A percentile compares a stretch with the other conserved stretches of the same genome.
Conservation (phyloP, 2,329 filamentous ascomycete species). For the Aspergillus brunneoviolaceus region DNA sequence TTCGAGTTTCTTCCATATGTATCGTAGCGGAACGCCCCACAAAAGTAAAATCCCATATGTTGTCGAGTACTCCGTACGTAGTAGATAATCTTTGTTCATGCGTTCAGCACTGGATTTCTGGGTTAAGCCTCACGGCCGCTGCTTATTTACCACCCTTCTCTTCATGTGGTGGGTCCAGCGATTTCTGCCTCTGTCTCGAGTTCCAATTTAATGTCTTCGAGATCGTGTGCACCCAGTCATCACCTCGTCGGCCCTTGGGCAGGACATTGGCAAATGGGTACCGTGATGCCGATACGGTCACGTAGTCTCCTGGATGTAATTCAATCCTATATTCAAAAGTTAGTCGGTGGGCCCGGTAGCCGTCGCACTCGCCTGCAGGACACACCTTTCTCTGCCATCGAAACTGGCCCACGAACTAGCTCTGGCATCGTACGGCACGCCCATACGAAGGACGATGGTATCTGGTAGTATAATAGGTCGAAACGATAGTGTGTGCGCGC, state of each 20-base stretch:
- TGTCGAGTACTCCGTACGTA: neutral
- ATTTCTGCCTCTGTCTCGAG: constrained; percentile 48
- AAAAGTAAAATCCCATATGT: neutral
- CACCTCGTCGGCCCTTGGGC: constrained; percentile 44
- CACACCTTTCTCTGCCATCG: constrained; percentile 77
- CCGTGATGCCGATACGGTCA: constrained; percentile 52
- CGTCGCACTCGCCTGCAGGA: neutral
- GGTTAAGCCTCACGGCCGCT: too few species aligned
- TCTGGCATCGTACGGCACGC: constrained; percentile 90
- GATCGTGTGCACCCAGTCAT: constrained; percentile 53
- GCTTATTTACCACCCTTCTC: neutral
- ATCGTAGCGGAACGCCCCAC: neutral
- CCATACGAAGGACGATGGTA: constrained; percentile 87
- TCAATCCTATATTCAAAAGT: constrained; percentile 39
- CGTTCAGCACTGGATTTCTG: too few species aligned
- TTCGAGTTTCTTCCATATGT: neutral
- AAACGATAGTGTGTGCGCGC: constrained; percentile 92
- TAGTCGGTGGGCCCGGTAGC: neutral
- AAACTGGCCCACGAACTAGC: constrained; percentile 97
- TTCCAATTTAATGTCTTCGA: constrained; percentile 54
- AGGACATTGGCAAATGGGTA: constrained; percentile 54
- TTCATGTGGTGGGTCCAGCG: constrained; percentile 26
- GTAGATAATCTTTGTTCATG: too few species aligned
- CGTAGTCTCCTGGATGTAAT: constrained; percentile 51
- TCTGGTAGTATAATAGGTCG: constrained; percentile 95